A percentile compares a stretch with the other conserved stretches of the same genome.
Evolutionary conservation across 2,329 filamentous ascomycete genomes (phyloP).

Genomic region (Aspergillus sp.): DNA sequence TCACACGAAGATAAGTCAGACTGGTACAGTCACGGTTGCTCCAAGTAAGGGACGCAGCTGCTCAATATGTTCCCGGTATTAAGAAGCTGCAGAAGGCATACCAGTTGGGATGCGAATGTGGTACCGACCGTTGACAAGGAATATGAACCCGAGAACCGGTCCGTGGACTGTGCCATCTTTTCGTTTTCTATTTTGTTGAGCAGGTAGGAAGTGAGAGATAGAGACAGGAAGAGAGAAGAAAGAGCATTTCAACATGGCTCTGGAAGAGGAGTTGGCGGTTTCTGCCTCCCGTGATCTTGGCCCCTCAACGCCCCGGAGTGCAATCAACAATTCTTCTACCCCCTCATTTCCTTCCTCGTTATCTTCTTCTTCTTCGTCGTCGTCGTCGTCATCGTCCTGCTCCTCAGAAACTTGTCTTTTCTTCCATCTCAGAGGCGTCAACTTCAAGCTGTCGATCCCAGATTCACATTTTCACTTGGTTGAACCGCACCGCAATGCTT

Average conservation of each 20-base stretch:
- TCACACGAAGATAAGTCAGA: background rate
- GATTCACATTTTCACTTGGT: background rate
- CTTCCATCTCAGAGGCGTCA: conserved; percentile 2
- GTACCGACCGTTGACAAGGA: background rate
- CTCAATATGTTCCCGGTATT: background rate
- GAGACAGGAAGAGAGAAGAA: background rate
- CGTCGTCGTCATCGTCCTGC: background rate
- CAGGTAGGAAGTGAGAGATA: background rate
- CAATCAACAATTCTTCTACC: background rate
- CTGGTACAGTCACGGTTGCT: background rate
- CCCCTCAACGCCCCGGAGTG: background rate
- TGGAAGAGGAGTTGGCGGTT: conserved; percentile 1
- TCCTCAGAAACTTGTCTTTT: background rate
- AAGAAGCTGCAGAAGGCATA: background rate
- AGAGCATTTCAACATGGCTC: conserved; percentile 9
- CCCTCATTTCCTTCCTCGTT: background rate
- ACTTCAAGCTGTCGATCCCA: conserved; percentile 7
- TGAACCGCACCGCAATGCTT: conserved; percentile 9
- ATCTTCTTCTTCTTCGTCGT: conserved; percentile 4
- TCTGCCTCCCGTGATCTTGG: conserved; percentile 10
- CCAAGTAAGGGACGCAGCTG: background rate
- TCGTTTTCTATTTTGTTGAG: background rate
- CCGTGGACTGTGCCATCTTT: background rate
- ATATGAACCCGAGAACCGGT: background rate
- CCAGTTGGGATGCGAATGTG: conserved; percentile 7